Evolutionary conservation across 768 basidiomycete genomes (phyloP), one percentile per base, ranked within the genome.

Genomic region (Lentinula aciculospora): DNA sequence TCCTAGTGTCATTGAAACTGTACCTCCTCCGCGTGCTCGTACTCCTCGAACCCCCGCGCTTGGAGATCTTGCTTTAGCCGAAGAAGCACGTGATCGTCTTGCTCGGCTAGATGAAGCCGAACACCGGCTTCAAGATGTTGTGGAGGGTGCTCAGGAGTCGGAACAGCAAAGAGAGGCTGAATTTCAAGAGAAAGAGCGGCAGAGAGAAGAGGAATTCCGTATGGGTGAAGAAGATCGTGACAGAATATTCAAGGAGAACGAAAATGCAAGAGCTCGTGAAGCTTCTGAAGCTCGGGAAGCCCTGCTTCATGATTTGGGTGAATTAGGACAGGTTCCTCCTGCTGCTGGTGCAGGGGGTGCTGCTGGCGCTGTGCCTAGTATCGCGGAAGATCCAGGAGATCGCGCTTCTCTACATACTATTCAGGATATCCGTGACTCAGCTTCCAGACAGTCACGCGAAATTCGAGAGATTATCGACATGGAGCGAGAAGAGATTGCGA

Each of bases 141-240:
- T 76, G 8, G 72, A 74, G 7, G 75, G 76, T 2, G 80, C 83
- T 0, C 77, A 80, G 34, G 81, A 82, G 51, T 81, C 80, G 0
- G 90, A 92, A 64, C 77, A 81, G 25, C 74, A 73, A 46, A 81
- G 89, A 9, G 89, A 92, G 57, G 68, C 67, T 7, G 81, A 84
- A 29, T 91, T 89, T 70, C 77, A 53, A 25, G 81, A 82, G 48
- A 81, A 80, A 0, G 90, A 92, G 63, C 77, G 81, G 28, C 73
- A 72, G 48, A 80, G 89, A 15, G 89, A 92, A 58, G 68, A 68
- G 4, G 81, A 84, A 28, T 91, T 89, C 71, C 78, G 81, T 17
- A 71, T 72, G 1, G 79, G 81, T 58, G 90, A 92, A 68, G 82
- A 85, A 10, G 83, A 81, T 51, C 75, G 89, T 6, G 76, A 88